phyloP scores from a whole-genome alignment of 176 grass and related monocot species.

The Bothriochloa decipiens region DNA sequence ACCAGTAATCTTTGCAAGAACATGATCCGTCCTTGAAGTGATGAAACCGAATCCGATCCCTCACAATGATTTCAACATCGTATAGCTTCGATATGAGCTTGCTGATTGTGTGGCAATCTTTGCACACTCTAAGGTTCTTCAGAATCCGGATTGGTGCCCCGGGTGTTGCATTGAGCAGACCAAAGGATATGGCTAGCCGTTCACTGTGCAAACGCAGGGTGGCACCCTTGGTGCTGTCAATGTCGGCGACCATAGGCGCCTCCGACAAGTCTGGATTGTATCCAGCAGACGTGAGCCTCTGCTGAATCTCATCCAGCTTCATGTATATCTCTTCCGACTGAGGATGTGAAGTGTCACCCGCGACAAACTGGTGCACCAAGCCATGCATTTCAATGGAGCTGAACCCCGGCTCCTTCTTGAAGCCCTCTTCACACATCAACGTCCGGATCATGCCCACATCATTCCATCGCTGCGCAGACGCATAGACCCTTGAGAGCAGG shows the following conservation, averaged over 20 bases:
- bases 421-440: conserved; percentile 65
- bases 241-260: conserved; percentile 56
- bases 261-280: conserved; percentile 74
- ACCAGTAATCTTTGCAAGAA: conserved; percentile 93
- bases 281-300: conserved; percentile 50
- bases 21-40: conserved; percentile 85
- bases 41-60: conserved; percentile 86
- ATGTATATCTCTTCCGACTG: conserved; percentile 59
- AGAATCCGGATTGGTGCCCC: conserved; percentile 72
- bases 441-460: conserved; percentile 69
- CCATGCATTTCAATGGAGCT: conserved; percentile 84
- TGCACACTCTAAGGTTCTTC: conserved; percentile 91
- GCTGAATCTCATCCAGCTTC: conserved; percentile 62
- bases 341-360: conserved; percentile 78
- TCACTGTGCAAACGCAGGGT: conserved; percentile 77
- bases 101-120: conserved; percentile 81
- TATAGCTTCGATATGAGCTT: conserved; percentile 77
- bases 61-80: conserved; percentile 72
- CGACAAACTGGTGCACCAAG: conserved; percentile 71
- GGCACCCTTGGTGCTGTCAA: conserved; percentile 44
- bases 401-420: conserved; percentile 80
- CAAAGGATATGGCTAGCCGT: conserved; percentile 80
- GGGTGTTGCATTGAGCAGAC: conserved; percentile 46
- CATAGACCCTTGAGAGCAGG: conserved; percentile 79
- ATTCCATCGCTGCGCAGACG: conserved; percentile 74